These are phyloP conservation scores for Camelina hispida DNA, from an alignment of 345 rosid species.

Conservation along the genomic window DNA sequence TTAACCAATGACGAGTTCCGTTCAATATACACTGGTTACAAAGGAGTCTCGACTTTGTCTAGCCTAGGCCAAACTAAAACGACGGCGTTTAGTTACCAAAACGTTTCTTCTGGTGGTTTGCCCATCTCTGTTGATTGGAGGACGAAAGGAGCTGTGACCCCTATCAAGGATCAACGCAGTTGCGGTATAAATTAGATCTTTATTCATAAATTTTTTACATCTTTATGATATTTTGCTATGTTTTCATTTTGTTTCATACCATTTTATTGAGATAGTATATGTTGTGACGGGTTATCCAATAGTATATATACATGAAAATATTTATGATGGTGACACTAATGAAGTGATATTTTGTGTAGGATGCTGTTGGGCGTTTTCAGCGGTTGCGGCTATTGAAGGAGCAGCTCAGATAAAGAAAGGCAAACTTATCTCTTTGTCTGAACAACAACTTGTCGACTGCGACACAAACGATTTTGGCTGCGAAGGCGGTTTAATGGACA, in stretches of 20 bases:
- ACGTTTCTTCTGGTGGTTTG: constrained; percentile 37
- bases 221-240: not conserved
- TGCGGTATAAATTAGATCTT: constrained; percentile 43
- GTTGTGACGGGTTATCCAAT: too few species aligned
- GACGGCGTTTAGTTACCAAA: constrained; percentile 39
- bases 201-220: not conserved
- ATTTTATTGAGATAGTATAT: not conserved
- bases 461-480: constrained; percentile 52
- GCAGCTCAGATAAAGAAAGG: constrained; percentile 59
- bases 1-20: constrained; percentile 57
- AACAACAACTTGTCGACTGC: constrained; percentile 72
- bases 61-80: not conserved
- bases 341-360: constrained; percentile 38
- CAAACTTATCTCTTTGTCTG: constrained; percentile 57
- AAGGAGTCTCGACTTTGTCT: constrained; percentile 19
- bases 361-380: constrained; percentile 83
- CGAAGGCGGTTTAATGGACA: constrained; percentile 58
- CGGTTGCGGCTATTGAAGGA: constrained; percentile 69
- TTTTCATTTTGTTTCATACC: not conserved
- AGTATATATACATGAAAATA: not conserved
- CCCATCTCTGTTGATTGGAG: constrained; percentile 51
- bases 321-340: not conserved
- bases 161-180: constrained; percentile 49
- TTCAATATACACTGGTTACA: constrained; percentile 46
- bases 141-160: constrained; percentile 50